phyloP scores from a whole-genome alignment of 345 rosid genomes.

The Dipteronia sinensis region DNA sequence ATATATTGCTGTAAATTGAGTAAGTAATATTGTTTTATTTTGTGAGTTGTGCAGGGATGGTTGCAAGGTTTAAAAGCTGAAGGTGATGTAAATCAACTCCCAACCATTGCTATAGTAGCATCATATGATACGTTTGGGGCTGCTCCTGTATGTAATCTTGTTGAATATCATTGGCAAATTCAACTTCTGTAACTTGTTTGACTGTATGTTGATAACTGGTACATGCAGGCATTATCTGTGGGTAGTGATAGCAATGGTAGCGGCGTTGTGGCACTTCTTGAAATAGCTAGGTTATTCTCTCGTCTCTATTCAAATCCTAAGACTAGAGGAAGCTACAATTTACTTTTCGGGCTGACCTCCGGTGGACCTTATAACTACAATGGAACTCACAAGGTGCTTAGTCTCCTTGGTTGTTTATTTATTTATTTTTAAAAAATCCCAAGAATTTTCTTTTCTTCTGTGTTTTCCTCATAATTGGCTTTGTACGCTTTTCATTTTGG shows the following conservation, averaged over 20 bases:
- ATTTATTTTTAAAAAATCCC: slow-evolving; percentile 13
- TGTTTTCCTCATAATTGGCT: slow-evolving; percentile 9
- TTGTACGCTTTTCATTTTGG: slow-evolving; percentile 11
- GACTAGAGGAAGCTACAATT: slow-evolving; percentile 93
- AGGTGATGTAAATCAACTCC: slow-evolving; percentile 87
- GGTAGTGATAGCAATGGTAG: slow-evolving; percentile 99
- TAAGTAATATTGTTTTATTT: slow-evolving; percentile 5
- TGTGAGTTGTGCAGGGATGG: slow-evolving; percentile 75
- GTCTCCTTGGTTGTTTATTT: slow-evolving; percentile 17
- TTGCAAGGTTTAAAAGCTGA: slow-evolving; percentile 87
- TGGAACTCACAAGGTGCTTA: slow-evolving; percentile 89
- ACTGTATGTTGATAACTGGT: slow-evolving; percentile 22
- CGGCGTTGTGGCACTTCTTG: slow-evolving; percentile 93
- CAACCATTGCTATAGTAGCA: slow-evolving; percentile 93
- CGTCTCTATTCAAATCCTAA: slow-evolving; percentile 88
- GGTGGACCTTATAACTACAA: slow-evolving; percentile 98
- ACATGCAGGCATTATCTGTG: slow-evolving; percentile 80
- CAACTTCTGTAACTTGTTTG: slow-evolving; percentile 2
- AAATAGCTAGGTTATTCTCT: slow-evolving; percentile 92
- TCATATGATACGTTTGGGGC: slow-evolving; percentile 97
- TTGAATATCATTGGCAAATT: background rate
- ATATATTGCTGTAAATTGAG: slow-evolving; percentile 16
- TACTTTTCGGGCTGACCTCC: slow-evolving; percentile 92
- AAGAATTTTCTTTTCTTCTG: background rate
- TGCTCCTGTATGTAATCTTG: slow-evolving; percentile 77